These are phyloP conservation scores for Roridomyces roridus DNA, from an alignment of 768 basidiomycete genomes.

Conservation along the genomic window DNA sequence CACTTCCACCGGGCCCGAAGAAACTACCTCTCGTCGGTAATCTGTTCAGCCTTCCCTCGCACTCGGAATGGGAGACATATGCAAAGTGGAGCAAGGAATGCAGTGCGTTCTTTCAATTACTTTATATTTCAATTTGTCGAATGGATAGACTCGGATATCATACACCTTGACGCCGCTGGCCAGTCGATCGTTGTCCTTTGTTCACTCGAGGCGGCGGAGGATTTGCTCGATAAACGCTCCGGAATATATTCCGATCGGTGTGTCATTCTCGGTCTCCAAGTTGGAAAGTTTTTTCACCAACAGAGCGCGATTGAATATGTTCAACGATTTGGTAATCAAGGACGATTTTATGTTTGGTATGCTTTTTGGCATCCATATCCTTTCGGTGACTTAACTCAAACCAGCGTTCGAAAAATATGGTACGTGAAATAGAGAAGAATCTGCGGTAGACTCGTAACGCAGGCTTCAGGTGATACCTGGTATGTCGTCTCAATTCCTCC, in stretches of 20 bases:
- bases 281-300: too few species aligned
- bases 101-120: constrained; percentile 2
- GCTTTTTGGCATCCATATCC: not conserved
- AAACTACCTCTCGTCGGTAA: constrained; percentile 34
- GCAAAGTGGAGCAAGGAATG: constrained; percentile 30
- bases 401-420: not conserved
- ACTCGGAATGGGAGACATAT: constrained; percentile 30
- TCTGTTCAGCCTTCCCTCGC: constrained; percentile 25
- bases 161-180: not conserved
- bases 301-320: not conserved
- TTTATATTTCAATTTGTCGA: not conserved
- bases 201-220: not conserved
- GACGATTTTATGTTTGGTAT: not conserved
- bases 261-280: too few species aligned
- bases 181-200: not conserved
- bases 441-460: not conserved
- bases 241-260: not conserved
- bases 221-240: not conserved
- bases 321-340: not conserved
- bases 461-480: not conserved
- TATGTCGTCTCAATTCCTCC: not conserved
- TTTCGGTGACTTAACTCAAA: not conserved
- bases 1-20: constrained; percentile 35
- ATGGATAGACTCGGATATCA: not conserved
- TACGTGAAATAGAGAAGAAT: not conserved